Evolutionary conservation across 257 asterid species (phyloP), one percentile per base, ranked within the genome.

Genomic region (Nicotiana undulata): DNA sequence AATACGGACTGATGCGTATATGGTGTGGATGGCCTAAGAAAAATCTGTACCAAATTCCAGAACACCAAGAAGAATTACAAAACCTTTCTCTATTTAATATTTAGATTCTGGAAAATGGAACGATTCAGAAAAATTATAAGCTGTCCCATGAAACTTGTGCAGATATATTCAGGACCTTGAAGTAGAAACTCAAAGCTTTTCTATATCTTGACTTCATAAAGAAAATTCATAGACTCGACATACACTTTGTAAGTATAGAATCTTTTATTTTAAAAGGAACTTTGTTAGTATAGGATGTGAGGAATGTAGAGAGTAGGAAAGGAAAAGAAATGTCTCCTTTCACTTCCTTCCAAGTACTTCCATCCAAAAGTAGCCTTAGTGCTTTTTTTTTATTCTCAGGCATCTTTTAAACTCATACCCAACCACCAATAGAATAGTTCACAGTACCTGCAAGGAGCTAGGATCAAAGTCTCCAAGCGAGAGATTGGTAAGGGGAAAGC

Each of bases 391-490:
- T 1, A 64, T 31, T 29, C n/a, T 7, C 24, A 64, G 24, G 49
- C 24, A 31, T 64, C 49, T 64, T 16, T 64, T 16, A 64, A 16
- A 31, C 24, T 6, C 32, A 64, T 64, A 31, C 18, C 49, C 74
- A 64, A 64, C 74, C 74, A 64, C 52, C 76, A 67, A 67, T 9
- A 4, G 60, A 53, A 6, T 17, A 61, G 68, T 46, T 31, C 75
- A 59, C 75, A 55, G 61, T 87, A 93, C 97, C 98, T 94, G 97
- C 85, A 94, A 90, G 85, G 89, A 68, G 76, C 63, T 87, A 72
- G 89, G 88, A 89, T 92, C 97, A 85, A 94, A 92, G 34, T 87
- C 93, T 86, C 63, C 93, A 65, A 82, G 77, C 31, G 95, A 31
- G 83, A 81, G 83, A 84, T 90, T 93, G 74, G 83, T 81, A 13